phyloP scores from a whole-genome alignment of 148 eudicot genomes.

The Vaccinium darrowii region DNA sequence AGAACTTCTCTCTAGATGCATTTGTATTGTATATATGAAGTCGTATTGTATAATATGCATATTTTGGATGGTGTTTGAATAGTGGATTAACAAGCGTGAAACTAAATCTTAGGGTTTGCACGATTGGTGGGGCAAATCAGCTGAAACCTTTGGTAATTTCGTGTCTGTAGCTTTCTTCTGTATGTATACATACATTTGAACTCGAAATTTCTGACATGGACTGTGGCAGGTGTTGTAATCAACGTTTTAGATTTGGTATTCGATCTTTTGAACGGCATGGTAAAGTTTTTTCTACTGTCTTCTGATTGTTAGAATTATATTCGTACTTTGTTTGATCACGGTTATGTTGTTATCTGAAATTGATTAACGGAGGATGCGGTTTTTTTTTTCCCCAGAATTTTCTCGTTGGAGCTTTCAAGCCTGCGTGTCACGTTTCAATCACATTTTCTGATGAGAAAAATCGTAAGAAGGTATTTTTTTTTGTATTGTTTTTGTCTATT shows the following conservation, averaged over 20 bases:
- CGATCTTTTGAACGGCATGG: constrained; percentile 21
- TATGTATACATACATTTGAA: not conserved
- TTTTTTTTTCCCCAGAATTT: constrained; percentile 27
- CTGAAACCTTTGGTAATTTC: not conserved
- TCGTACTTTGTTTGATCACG: not conserved
- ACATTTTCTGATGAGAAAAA: constrained; percentile 75
- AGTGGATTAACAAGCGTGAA: not conserved
- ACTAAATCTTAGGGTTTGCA: not conserved
- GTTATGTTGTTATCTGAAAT: constrained; percentile 16
- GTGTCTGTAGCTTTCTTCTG: not conserved
- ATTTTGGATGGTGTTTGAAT: not conserved
- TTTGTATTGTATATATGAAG: not conserved
- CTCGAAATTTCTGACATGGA: not conserved
- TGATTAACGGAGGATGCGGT: constrained; percentile 18
- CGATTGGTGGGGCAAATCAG: not conserved
- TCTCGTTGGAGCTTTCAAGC: not conserved
- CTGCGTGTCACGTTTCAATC: constrained; percentile 63
- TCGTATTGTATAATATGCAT: not conserved
- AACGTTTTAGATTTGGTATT: constrained; percentile 13
- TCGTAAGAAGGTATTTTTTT: constrained; percentile 73
- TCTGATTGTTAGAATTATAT: not conserved
- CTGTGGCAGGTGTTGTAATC: constrained; percentile 8
- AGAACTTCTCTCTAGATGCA: not conserved
- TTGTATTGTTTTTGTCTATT: not conserved
- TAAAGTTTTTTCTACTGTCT: constrained; percentile 9